Evolutionary conservation across 73 alveolate genomes (phyloP), one percentile per base, ranked within the genome.

Genomic region (Effrenium voratum): DNA sequence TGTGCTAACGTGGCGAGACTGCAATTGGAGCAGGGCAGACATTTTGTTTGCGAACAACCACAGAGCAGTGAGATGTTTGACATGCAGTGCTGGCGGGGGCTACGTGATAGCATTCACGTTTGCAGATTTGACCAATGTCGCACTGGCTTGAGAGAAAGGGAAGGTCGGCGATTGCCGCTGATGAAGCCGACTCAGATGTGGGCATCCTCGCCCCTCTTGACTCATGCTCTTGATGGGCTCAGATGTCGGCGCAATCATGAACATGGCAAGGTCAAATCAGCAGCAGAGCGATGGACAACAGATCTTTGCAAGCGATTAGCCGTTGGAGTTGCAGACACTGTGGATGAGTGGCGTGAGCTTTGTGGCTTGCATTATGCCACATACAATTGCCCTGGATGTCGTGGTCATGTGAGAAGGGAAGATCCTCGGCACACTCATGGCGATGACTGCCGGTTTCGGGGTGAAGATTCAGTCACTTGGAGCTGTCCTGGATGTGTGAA

Each of bases 381-480:
- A 30, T 19, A 34, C 4, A 32, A 22, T 2, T 85, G 94, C 38
- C 94, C 81, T 0, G 94, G 94, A 0, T 85, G 94, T 34, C 10
- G 80, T 4, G 94, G 94, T 0, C 94, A 85, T 59, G 32, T 55
- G 16, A 40, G 94, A 2, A 50, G 16, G 28, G 94, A 85, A 10
- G 94, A 85, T 26, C 94, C 94, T 0, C 34, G 52, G 41, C 94
- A 85, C 43, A 46, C 44, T 16, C 94, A 81, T 1, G 63, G 34
- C 1, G 94, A 63, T 3, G 63, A 70, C 0, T 85, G 94, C 30
- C 1, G 13, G 34, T 85, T 0, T 40, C 43, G 30, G 8, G 59
- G 3, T 2, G 81, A 52, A 0, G 15, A 12, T 2, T 30, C 94
- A 1, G 0, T 32, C 2, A 63, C n/a, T 10, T 85, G 94, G 94